Conservation (phyloP, 495 filamentous ascomycete genomes). For the Tuber brumale region DNA sequence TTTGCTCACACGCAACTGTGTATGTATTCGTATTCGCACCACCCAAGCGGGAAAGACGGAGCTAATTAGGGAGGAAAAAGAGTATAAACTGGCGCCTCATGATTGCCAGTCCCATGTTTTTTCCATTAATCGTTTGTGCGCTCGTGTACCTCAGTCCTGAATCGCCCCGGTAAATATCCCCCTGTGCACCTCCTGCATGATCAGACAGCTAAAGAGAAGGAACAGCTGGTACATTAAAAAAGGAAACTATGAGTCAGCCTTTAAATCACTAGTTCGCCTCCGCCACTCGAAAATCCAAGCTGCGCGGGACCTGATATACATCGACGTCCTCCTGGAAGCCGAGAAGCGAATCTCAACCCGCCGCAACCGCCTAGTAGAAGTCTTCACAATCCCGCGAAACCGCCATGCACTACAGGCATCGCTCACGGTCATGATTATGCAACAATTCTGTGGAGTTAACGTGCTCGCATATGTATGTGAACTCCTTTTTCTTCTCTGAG, state of each 20-base stretch:
- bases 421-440: conserved; percentile 74
- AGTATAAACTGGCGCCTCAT: conserved; percentile 71
- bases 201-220: conserved; percentile 47
- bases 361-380: conserved; percentile 58
- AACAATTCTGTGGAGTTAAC: conserved; percentile 52
- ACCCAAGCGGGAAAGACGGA: conserved; percentile 21
- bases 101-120: conserved; percentile 73
- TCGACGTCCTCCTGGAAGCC: conserved; percentile 61
- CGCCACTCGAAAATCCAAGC: conserved; percentile 66
- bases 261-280: conserved; percentile 55
- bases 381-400: conserved; percentile 70
- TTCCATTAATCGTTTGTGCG: conserved; percentile 59
- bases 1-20: conserved; percentile 40
- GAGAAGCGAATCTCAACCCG: conserved; percentile 52
- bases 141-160: conserved; percentile 69
- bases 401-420: conserved; percentile 65
- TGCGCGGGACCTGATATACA: conserved; percentile 76
- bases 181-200: conserved; percentile 36
- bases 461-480: conserved; percentile 57
- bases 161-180: conserved; percentile 50
- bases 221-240: conserved; percentile 71
- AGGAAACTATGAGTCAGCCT: conserved; percentile 58
- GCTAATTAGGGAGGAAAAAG: conserved; percentile 46
- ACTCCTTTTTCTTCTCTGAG: conserved; percentile 51
- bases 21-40: not conserved